Percentiles rank a stretch among this genome's conserved stretches.
Evolutionary conservation across 495 filamentous ascomycete species (phyloP).

Genomic region (Cercophora samala): DNA sequence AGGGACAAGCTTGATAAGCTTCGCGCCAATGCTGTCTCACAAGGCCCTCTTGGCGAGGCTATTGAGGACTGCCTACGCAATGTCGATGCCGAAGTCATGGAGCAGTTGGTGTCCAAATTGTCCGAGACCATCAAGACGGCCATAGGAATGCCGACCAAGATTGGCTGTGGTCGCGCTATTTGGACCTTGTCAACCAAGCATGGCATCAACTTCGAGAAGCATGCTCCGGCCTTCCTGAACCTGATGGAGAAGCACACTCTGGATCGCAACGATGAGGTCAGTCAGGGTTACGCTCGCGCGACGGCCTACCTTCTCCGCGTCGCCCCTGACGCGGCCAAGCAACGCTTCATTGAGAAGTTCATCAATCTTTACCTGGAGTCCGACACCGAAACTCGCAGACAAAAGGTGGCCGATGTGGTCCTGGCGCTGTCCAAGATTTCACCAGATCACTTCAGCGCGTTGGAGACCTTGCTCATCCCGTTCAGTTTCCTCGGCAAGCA

Average conservation of each 20-base stretch:
- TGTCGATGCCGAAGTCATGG: constrained; percentile 73
- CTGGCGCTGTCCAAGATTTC: constrained; percentile 80
- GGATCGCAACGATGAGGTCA: constrained; percentile 88
- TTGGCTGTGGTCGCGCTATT: constrained; percentile 81
- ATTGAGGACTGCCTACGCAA: constrained; percentile 85
- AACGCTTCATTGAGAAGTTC: constrained; percentile 62
- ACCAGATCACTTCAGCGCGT: constrained; percentile 76
- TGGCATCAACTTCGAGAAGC: constrained; percentile 66
- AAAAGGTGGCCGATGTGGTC: constrained; percentile 74
- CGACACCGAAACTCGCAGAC: constrained; percentile 68
- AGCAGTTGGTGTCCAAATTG: constrained; percentile 64
- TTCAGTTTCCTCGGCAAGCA: constrained; percentile 86
- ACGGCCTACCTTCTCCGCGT: constrained; percentile 80
- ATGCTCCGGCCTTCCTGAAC: constrained; percentile 74
- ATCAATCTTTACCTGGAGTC: constrained; percentile 72
- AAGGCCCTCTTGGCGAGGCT: constrained; percentile 89
- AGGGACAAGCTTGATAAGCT: constrained; percentile 82
- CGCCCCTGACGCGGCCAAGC: constrained; percentile 64
- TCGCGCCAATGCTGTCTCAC: constrained; percentile 71
- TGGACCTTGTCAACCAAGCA: constrained; percentile 82
- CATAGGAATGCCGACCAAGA: constrained; percentile 87
- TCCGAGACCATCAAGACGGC: constrained; percentile 77
- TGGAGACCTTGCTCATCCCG: constrained; percentile 71
- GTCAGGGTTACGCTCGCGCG: constrained; percentile 76
- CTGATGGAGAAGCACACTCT: constrained; percentile 73